Percentiles rank a stretch among this genome's conserved stretches.
Evolutionary conservation across 495 filamentous ascomycete genomes (phyloP).

Genomic region (Talaromyces nanjingensis): DNA sequence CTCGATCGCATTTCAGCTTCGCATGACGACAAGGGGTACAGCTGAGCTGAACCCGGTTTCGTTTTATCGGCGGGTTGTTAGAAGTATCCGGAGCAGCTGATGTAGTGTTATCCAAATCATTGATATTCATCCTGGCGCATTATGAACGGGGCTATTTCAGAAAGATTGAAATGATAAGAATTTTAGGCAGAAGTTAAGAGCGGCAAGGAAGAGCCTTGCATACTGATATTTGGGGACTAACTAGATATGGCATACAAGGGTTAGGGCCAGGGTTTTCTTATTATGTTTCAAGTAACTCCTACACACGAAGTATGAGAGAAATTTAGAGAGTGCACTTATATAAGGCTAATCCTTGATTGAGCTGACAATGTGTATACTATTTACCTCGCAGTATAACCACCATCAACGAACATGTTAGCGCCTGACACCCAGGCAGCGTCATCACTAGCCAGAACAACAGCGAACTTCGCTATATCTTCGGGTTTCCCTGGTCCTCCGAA

Average conservation of each 20-base stretch:
- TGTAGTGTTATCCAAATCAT: background rate
- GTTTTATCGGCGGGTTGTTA: background rate
- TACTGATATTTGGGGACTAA: too few relatives aligned
- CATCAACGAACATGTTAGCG: constrained; percentile 40
- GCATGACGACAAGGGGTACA: constrained; percentile 1
- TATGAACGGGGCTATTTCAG: background rate
- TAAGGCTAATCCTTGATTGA: background rate
- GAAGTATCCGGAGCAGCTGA: background rate
- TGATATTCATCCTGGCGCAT: background rate
- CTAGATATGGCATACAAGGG: too few relatives aligned
- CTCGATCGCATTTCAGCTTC: constrained; percentile 2
- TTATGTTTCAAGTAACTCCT: too few relatives aligned
- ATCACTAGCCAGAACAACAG: constrained; percentile 45
- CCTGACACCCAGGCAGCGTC: constrained; percentile 43
- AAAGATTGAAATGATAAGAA: background rate
- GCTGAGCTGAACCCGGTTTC: constrained; percentile 2
- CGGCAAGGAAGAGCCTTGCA: too few relatives aligned
- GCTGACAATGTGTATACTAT: background rate
- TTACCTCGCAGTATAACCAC: constrained; percentile 38
- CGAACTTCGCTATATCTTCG: constrained; percentile 41
- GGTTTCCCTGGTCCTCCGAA: constrained; percentile 34
- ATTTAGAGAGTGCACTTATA: too few relatives aligned
- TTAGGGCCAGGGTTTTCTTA: too few relatives aligned
- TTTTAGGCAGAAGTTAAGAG: too few relatives aligned
- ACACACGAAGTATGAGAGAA: too few relatives aligned